These are phyloP conservation scores for Thyridium curvatum DNA, from an alignment of 2,329 filamentous ascomycete genomes.

Conservation along the genomic window DNA sequence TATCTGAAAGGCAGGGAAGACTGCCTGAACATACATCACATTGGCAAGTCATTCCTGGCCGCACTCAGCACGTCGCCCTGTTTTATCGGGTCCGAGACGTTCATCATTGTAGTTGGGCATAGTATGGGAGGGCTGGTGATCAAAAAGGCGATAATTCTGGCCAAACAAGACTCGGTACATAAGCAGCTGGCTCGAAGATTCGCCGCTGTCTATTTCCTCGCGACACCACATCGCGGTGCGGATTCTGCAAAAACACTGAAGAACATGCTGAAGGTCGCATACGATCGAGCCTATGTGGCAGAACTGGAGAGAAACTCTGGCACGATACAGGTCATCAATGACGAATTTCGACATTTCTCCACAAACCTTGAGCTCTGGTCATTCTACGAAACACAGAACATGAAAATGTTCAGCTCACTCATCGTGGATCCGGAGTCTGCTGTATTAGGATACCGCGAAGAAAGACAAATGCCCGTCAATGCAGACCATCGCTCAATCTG, in stretches of 20 bases:
- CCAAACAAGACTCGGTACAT: conserved; percentile 21
- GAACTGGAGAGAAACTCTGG: conserved; percentile 14
- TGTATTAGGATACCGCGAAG: conserved; percentile 14
- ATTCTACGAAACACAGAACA: conserved; percentile 27
- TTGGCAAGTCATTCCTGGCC: conserved; percentile 22
- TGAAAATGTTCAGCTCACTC: conserved; percentile 9
- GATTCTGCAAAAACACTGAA: conserved; percentile 23
- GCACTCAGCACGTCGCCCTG: conserved; percentile 20
- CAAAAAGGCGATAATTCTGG: conserved; percentile 28
- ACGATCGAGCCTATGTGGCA: conserved; percentile 11
- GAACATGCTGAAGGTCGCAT: conserved; percentile 13
- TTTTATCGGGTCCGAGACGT: conserved; percentile 17
- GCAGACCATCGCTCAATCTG: conserved; percentile 27
- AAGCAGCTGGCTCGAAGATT: conserved; percentile 19
- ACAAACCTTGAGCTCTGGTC: conserved; percentile 29
- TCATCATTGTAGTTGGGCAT: conserved; percentile 36
- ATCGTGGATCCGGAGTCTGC: conserved; percentile 18
- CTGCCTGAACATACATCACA: conserved; percentile 21
- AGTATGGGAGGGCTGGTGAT: conserved; percentile 37
- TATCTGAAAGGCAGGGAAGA: conserved; percentile 15
- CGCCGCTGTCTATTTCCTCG: conserved; percentile 29
- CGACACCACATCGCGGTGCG: conserved; percentile 33
- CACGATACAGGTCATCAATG: conserved; percentile 30
- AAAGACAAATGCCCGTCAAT: conserved; percentile 16
- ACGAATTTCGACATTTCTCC: conserved; percentile 33